Percentiles rank a stretch among this genome's conserved stretches.
These are phyloP conservation scores for Moesziomyces aphidis DNA, from an alignment of 1,284 basidiomycete genomes.

Conservation along the genomic window DNA sequence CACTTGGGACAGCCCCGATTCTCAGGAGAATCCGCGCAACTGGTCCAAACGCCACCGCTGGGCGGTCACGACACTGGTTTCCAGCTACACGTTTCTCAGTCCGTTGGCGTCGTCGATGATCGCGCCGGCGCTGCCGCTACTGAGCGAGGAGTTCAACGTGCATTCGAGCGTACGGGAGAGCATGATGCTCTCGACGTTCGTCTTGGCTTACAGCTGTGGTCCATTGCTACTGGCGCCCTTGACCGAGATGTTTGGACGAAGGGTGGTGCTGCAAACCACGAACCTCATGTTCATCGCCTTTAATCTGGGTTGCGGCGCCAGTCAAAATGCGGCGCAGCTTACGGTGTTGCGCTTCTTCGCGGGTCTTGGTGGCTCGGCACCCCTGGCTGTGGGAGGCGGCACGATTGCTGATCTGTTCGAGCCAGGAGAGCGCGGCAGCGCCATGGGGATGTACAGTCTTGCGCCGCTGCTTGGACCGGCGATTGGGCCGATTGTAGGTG, in stretches of 20 bases:
- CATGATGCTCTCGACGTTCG: constrained; percentile 58
- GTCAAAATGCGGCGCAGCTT: constrained; percentile 44
- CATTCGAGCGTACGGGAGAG: constrained; percentile 24
- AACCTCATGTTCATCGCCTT: constrained; percentile 60
- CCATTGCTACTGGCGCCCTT: constrained; percentile 69
- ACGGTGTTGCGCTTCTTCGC: constrained; percentile 76
- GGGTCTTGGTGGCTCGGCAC: constrained; percentile 73
- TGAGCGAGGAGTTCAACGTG: constrained; percentile 51
- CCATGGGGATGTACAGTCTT: constrained; percentile 77
- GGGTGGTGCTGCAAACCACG: constrained; percentile 51
- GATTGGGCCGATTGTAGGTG: constrained; percentile 46
- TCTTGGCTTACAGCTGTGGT: constrained; percentile 58
- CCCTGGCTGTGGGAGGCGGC: constrained; percentile 71
- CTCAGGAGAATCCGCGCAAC: constrained; percentile 77
- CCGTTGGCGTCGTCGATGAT: constrained; percentile 63
- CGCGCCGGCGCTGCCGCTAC: constrained; percentile 54
- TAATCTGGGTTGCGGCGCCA: constrained; percentile 58
- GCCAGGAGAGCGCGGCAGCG: constrained; percentile 75
- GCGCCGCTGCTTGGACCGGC: constrained; percentile 66
- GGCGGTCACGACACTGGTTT: constrained; percentile 71
- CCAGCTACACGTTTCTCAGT: constrained; percentile 56
- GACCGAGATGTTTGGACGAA: constrained; percentile 72
- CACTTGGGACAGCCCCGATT: constrained; percentile 76
- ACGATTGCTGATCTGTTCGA: constrained; percentile 77
- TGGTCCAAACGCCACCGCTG: constrained; percentile 76